Conservation (phyloP, 495 filamentous ascomycete species). For the Niebla homalea region DNA sequence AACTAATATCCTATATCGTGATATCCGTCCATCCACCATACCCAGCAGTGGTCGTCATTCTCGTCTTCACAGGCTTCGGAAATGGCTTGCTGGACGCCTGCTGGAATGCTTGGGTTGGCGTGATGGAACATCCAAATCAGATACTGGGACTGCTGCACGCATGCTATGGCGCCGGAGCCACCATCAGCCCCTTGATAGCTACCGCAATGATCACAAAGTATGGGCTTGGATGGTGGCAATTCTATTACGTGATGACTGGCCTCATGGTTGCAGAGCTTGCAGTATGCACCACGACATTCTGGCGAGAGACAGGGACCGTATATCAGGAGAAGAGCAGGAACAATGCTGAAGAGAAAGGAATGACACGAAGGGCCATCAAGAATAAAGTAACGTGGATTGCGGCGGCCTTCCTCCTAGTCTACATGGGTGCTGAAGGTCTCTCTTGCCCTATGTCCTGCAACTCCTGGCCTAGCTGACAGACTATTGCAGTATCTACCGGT, state of each 20-base stretch:
- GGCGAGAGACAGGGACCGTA: conserved; percentile 46
- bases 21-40: conserved; percentile 47
- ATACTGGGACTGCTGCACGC: conserved; percentile 45
- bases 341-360: conserved; percentile 28
- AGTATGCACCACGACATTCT: conserved; percentile 46
- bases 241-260: conserved; percentile 55
- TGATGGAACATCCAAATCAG: conserved; percentile 49
- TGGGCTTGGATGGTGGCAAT: conserved; percentile 39
- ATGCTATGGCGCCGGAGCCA: conserved; percentile 44
- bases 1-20: conserved; percentile 50
- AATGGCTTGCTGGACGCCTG: conserved; percentile 49
- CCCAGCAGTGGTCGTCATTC: conserved; percentile 43
- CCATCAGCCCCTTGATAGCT: conserved; percentile 41
- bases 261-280: conserved; percentile 48
- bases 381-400: conserved; percentile 59
- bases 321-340: conserved; percentile 39
- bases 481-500: conserved; percentile 49
- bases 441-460: not conserved
- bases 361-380: conserved; percentile 43
- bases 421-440: conserved; percentile 59
- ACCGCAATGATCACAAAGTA: conserved; percentile 42
- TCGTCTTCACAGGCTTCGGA: conserved; percentile 47
- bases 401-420: conserved; percentile 62
- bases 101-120: conserved; percentile 55
- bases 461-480: too few species aligned